A percentile compares a stretch with the other conserved stretches of the same genome.
phyloP scores from a whole-genome alignment of 306 rosid species.

The Glycine soja region DNA sequence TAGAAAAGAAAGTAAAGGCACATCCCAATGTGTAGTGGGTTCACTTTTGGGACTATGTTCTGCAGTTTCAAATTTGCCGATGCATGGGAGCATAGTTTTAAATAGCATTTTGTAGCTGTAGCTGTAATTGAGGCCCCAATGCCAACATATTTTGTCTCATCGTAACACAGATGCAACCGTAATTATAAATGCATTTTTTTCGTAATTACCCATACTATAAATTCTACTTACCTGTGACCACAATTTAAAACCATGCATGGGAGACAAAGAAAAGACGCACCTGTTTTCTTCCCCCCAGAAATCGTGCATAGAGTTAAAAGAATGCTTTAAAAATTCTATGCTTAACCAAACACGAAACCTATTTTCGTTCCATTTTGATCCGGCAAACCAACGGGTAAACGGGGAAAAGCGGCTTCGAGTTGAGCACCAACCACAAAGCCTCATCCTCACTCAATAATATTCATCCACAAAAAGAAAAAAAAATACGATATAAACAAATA shows the following conservation, averaged over 20 bases:
- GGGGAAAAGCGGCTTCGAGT: constrained; percentile 83
- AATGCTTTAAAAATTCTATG: constrained; percentile 51
- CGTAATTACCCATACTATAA: too few species aligned
- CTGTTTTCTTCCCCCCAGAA: constrained; percentile 50
- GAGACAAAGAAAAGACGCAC: constrained; percentile 47
- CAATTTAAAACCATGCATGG: neutral
- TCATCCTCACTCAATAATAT: constrained; percentile 47
- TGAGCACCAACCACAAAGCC: constrained; percentile 64
- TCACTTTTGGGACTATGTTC: constrained; percentile 40
- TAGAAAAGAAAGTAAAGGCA: neutral
- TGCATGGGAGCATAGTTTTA: constrained; percentile 27
- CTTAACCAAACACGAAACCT: constrained; percentile 79
- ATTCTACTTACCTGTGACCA: too few species aligned
- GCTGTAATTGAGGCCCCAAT: too few species aligned
- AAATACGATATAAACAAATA: constrained; percentile 44
- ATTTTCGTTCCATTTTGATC: constrained; percentile 60
- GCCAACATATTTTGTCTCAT: too few species aligned
- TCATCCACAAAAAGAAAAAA: constrained; percentile 42
- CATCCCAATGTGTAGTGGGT: neutral
- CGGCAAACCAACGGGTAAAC: constrained; percentile 78
- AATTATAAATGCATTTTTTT: too few species aligned
- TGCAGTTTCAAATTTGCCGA: constrained; percentile 32
- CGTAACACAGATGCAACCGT: too few species aligned
- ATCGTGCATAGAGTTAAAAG: constrained; percentile 35
- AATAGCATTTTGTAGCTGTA: too few species aligned